Percentiles rank a stretch among this genome's conserved stretches.
phyloP scores from a whole-genome alignment of 2,329 filamentous ascomycete genomes.

The Fusarium annulatum region DNA sequence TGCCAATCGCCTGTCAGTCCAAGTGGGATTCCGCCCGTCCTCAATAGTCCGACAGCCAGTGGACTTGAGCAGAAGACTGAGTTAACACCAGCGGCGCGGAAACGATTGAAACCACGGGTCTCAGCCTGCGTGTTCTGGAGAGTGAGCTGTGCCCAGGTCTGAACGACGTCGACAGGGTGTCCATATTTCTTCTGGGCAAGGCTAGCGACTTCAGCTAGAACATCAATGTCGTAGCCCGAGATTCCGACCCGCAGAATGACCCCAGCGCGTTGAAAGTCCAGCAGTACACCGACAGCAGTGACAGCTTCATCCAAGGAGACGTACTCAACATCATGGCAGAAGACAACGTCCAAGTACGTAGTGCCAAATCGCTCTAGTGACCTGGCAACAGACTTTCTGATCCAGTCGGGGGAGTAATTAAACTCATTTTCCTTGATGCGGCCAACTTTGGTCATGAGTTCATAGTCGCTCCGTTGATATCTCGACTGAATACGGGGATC shows the following conservation, averaged over 20 bases:
- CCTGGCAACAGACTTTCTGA: neutral
- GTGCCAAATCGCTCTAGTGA: neutral
- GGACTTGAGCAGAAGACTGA: conserved; percentile 1
- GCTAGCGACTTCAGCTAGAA: neutral
- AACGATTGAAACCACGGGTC: neutral
- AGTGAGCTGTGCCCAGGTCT: conserved; percentile 14
- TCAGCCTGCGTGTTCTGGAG: conserved; percentile 6
- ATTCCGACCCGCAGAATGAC: neutral
- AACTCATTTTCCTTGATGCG: conserved; percentile 15
- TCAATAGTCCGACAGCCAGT: neutral
- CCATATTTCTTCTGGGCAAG: neutral
- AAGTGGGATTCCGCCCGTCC: neutral
- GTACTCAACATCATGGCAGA: conserved; percentile 12
- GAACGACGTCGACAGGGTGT: neutral
- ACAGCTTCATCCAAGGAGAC: conserved; percentile 1
- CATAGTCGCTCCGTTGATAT: neutral
- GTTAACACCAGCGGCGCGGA: neutral
- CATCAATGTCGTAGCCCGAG: conserved; percentile 7
- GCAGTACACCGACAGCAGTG: neutral
- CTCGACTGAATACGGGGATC: neutral
- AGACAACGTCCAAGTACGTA: neutral
- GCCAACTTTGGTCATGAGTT: conserved; percentile 11
- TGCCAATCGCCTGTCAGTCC: conserved; percentile 1
- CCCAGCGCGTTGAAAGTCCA: neutral
- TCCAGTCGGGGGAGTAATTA: conserved; percentile 4